These are phyloP conservation scores for Schizosaccharomyces cryophilus DNA, from an alignment of 805 yeast genomes.

Conservation along the genomic window DNA sequence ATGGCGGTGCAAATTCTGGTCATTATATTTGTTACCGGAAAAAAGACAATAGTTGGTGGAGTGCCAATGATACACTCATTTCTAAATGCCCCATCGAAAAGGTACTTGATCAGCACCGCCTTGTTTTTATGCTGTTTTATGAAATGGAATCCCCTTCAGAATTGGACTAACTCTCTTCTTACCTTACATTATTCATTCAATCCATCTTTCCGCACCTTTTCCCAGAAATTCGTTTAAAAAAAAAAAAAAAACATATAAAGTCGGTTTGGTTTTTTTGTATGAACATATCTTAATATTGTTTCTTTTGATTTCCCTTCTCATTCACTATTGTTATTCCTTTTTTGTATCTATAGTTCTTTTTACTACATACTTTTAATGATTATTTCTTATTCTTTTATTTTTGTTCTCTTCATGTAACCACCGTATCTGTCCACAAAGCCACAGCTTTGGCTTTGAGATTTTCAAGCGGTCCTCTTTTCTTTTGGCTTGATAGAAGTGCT, in stretches of 20 bases:
- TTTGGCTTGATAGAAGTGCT: not conserved
- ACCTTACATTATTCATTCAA: not conserved
- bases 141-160: not conserved
- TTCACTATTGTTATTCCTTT: not conserved
- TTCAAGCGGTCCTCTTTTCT: not conserved
- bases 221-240: too few relatives aligned
- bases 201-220: too few relatives aligned
- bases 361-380: not conserved
- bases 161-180: not conserved
- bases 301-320: too few relatives aligned
- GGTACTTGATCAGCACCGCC: not conserved
- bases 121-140: not conserved
- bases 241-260: too few relatives aligned
- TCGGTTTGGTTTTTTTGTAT: too few relatives aligned
- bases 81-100: not conserved
- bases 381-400: not conserved
- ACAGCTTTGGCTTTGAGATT: not conserved
- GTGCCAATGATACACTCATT: not conserved
- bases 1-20: not conserved
- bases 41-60: not conserved
- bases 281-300: too few relatives aligned
- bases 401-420: not conserved
- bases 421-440: constrained; percentile 1
- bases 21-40: not conserved
- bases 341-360: not conserved